Conservation (phyloP, 441 rosid species). For the Corymbia calophylla region DNA sequence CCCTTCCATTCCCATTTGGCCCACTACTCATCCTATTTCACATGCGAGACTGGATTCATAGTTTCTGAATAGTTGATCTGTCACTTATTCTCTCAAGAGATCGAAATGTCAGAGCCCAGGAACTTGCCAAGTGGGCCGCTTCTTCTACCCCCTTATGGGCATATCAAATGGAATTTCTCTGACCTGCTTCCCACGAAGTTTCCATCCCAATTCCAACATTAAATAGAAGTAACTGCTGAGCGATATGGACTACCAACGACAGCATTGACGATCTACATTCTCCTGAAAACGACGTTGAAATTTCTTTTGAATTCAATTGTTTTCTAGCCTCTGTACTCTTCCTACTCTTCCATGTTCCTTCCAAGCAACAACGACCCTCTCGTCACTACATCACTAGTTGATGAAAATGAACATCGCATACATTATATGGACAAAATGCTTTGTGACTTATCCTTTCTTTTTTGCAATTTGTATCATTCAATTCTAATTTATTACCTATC, state of each 20-base stretch:
- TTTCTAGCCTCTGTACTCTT: neutral
- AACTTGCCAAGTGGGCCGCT: neutral
- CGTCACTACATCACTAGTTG: neutral
- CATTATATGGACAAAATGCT: neutral
- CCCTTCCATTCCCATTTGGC: neutral
- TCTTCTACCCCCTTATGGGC: neutral
- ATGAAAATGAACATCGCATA: neutral
- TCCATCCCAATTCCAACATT: neutral
- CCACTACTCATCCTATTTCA: neutral
- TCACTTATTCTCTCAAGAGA: neutral
- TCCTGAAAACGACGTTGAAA: neutral
- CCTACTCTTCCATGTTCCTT: neutral
- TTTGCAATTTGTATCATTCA: rapidly evolving
- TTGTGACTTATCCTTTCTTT: neutral
- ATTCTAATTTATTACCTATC: neutral
- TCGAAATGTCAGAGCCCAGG: neutral
- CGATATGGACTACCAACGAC: neutral
- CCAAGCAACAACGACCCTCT: neutral
- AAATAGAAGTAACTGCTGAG: neutral
- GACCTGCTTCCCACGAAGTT: neutral
- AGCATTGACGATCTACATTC: neutral
- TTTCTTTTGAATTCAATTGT: neutral
- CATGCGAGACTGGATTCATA: neutral
- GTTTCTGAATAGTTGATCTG: neutral
- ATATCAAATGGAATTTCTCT: neutral